Evolutionary conservation across 176 grass and related monocot species (phyloP), one percentile per base, ranked within the genome.

Genomic region (Oryza meyeriana): DNA sequence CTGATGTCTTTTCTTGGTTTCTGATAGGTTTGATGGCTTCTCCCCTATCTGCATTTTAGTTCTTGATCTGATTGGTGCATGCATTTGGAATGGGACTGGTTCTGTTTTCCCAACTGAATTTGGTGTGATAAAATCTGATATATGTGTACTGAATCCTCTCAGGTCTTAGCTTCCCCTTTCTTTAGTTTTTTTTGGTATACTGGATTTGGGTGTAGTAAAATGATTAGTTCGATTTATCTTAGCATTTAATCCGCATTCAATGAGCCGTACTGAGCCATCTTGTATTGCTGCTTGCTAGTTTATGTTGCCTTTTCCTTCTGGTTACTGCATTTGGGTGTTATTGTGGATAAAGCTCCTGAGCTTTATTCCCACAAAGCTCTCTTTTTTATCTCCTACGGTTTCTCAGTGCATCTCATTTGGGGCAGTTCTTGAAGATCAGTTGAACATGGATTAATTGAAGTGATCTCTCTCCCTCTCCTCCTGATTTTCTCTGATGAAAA

Each of bases 271-370:
- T 8, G 64, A 71, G 52, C 66, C 57, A 55, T 70, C 55, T 77
- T 76, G 38, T 29, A 29, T 82, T 61, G 61, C 74, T 75, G 75
- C 59, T 42, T 83, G 27, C 44, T 40, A 55, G 38, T n/a, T 73
- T 88, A 24, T 73, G 41, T 48, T 70, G 22, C 47, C 8, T 80
- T 38, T 83, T 34, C 8, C 20, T 66, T 8, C 18, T 61, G 27
- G 20, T 71, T 71, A 78, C 66, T 78, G 59, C 40, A 55, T 83
- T 67, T 67, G 10, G 57, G 75, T 76, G 77, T 69, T 34, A 35
- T 25, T 57, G 57, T 72, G 25, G 66, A 24, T 72, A 18, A 78
- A 79, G 70, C 24, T 79, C 64, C 38, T 61, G 55, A 22, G 62
- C 61, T 75, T 74, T 76, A 72, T 22, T 5, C 66, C 70, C 13